Percentiles rank a stretch among this genome's conserved stretches.
Evolutionary conservation across 805 yeast species (phyloP).

Genomic region (Monosporozyma yasuniensis): DNA sequence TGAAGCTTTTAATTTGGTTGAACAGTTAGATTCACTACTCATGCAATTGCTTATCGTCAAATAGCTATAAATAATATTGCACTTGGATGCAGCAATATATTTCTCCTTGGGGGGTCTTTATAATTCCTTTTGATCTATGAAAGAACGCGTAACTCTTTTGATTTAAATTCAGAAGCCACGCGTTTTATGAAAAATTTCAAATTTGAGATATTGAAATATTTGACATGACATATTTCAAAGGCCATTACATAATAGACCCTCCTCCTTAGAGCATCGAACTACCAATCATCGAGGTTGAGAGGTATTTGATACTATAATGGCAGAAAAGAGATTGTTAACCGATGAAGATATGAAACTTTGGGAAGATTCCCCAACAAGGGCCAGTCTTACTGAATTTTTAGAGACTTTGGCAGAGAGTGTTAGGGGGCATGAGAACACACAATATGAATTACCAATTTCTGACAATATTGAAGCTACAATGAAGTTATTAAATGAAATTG

Average conservation of each 20-base stretch:
- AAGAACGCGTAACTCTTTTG: no score
- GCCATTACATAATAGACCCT: not conserved
- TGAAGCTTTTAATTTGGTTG: not conserved
- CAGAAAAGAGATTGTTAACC: constrained; percentile 43
- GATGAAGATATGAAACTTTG: constrained; percentile 56
- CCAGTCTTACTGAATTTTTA: constrained; percentile 46
- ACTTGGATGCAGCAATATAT: not conserved
- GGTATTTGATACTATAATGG: constrained; percentile 8
- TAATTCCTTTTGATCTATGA: no score
- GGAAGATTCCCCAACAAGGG: constrained; percentile 42
- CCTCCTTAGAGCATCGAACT: not conserved
- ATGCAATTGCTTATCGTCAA: not conserved
- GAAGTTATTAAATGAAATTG: constrained; percentile 39
- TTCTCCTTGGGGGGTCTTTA: no score
- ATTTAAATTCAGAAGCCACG: no score
- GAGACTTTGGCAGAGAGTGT: constrained; percentile 53
- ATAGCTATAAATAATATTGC: not conserved
- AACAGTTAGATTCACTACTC: not conserved
- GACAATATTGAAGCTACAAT: constrained; percentile 29
- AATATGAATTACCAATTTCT: constrained; percentile 34
- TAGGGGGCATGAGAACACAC: constrained; percentile 47
- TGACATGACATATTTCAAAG: no score
- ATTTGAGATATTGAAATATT: not conserved
- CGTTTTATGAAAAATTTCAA: not conserved
- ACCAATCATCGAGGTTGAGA: not conserved